These are phyloP conservation scores for Eucalyptus dawsonii DNA, from an alignment of 345 rosid species.

Conservation along the genomic window DNA sequence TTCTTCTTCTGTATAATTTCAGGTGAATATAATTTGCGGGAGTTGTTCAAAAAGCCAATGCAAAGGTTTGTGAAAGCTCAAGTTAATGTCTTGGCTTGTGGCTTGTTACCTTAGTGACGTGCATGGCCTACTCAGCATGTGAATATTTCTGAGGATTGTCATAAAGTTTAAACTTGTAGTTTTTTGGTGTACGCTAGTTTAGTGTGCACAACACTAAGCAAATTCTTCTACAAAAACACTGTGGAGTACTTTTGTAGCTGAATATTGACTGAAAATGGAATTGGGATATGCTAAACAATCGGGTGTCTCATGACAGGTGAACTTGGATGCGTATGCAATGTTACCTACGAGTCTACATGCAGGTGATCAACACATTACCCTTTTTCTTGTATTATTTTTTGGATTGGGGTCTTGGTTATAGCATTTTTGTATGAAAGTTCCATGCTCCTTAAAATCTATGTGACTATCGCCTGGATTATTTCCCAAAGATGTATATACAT, in stretches of 20 bases:
- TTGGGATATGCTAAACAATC: not conserved
- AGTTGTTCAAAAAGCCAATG: slow-evolving; percentile 65
- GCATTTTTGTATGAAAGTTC: not conserved
- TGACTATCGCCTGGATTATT: not conserved
- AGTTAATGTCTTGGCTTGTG: not conserved
- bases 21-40: slow-evolving; percentile 85
- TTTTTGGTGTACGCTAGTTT: not conserved
- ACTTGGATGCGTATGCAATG: slow-evolving; percentile 88
- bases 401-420: not conserved
- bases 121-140: not conserved
- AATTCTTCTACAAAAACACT: not conserved
- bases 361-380: slow-evolving; percentile 30
- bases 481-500: not conserved
- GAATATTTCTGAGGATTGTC: not conserved
- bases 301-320: slow-evolving; percentile 28
- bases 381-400: not conserved
- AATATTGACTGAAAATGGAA: not conserved
- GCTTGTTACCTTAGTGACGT: not conserved
- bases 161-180: not conserved
- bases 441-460: not conserved
- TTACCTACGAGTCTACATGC: slow-evolving; percentile 65
- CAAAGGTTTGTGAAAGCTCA: slow-evolving; percentile 30
- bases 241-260: not conserved
- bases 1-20: slow-evolving; percentile 2
- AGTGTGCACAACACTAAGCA: not conserved